Evolutionary conservation across 345 rosid genomes (phyloP), one percentile per base, ranked within the genome.

Genomic region (Mercurialis annua): DNA sequence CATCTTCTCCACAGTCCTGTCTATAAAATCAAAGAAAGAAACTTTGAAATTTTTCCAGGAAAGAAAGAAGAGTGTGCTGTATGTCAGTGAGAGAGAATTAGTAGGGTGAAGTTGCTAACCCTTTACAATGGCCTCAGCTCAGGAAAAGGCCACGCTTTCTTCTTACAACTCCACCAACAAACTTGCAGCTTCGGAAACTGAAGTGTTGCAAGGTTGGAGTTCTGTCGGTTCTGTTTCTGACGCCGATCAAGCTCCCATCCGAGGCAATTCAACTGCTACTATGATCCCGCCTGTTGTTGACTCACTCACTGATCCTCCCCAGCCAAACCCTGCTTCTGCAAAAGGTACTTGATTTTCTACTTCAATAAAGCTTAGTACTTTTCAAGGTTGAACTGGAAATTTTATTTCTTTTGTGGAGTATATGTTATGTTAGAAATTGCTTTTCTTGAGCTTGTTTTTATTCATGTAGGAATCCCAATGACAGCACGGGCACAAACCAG

Each of bases 401-500:
- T 23, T 10, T 36, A 52, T 65, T 53, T 20, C 21, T 65, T 53
- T 23, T 52, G 26, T 38, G 65, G 8, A 15, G 6, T 40, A 24
- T 5, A 43, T 2, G 12, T 27, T n/a, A 3, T n/a, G 10, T 46
- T 62, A 17, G 40, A 27, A 44, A 27, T 62, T 27, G n/a, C 20
- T 42, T 1, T 42, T 1, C n/a, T 62, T 27, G 34, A 7, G 16
- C 24, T 54, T 53, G 43, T 29, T 30, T 23, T 1, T 55, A 18
- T 48, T 43, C 33, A 33, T 47, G 56, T 29, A 85, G 96, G 90
- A 24, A 80, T 87, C 64, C 66, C 87, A 54, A 65, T 80, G 75
- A 80, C 86, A 86, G 68, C 81, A 3, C 87, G 94, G 73, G 84
- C 90, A 57, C 96, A 92, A 72, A 83, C 86, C 18, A 75, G 87